Evolutionary conservation across 305 asterid genomes (phyloP).

Genomic region (Fraxinus greggii): DNA sequence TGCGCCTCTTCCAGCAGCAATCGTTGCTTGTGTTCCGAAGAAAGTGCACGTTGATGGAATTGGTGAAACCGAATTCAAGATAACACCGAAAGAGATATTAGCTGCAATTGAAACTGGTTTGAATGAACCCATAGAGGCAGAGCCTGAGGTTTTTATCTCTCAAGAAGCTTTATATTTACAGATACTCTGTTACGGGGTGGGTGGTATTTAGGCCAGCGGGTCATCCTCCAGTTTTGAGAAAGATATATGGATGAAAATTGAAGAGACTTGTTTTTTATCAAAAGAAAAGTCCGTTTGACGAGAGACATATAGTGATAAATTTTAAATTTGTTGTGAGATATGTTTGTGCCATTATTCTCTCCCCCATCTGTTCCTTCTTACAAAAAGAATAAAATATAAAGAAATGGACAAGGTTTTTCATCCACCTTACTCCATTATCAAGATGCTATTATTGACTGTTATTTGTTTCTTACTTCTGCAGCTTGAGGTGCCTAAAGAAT

Average conservation of each 20-base stretch:
- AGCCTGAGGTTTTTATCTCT: slow-evolving; percentile 72
- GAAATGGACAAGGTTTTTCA: slow-evolving; percentile 19
- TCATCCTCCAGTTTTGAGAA: slow-evolving; percentile 10
- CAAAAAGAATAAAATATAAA: neutral
- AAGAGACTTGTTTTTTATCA: neutral
- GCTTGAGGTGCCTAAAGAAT: slow-evolving; percentile 95
- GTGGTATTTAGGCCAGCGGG: neutral
- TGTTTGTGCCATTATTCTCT: slow-evolving; percentile 4
- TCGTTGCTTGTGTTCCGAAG: slow-evolving; percentile 94
- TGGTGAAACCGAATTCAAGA: slow-evolving; percentile 87
- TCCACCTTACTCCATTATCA: slow-evolving; percentile 10
- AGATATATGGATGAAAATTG: neutral
- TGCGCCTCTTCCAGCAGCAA: slow-evolving; percentile 94
- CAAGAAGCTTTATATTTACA: slow-evolving; percentile 12
- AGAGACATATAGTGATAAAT: slow-evolving; percentile 9
- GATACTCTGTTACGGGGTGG: neutral
- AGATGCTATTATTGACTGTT: slow-evolving; percentile 20
- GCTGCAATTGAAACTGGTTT: slow-evolving; percentile 85
- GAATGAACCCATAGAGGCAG: slow-evolving; percentile 88
- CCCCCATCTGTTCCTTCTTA: neutral
- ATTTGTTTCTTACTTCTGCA: slow-evolving; percentile 37
- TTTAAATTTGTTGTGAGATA: neutral
- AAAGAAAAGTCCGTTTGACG: slow-evolving; percentile 8
- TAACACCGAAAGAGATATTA: slow-evolving; percentile 73
- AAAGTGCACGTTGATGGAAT: slow-evolving; percentile 75